Base-by-base conservation (phyloP, 257 asterid species). In the Jacaranda mimosifolia region DNA sequence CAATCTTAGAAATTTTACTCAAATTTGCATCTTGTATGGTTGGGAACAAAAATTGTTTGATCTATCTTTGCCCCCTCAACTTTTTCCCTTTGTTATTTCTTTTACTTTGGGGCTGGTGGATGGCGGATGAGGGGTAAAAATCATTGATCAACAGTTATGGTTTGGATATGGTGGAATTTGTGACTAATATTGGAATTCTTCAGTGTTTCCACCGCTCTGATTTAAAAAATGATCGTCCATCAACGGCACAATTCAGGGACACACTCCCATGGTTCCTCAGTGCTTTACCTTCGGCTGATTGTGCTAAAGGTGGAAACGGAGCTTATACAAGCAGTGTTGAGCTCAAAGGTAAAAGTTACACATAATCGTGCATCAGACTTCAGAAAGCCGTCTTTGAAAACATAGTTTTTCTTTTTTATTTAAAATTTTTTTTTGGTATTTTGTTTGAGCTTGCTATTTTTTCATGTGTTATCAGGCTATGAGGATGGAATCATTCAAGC, bases 221-320 rank as follows among this genome's bases (percentile, higher is more conserved):
- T 76, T 86, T 95, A 65, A 91, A 82, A 82, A 93, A 89, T 52
- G 94, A 80, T 56, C 98, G 99, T 36, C 99, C 99, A 45, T 84
- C 96, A 13, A 90, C 97, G 15, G 53, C 83, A 72, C 99, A 95
- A 76, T 95, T 95, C 85, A 80, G 70, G 83, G 97, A 91, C 63
- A 95, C 90, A 83, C 96, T 95, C 69, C 99, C 99, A 0, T 95
- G 99, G 99, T 95, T 95, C 83, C 94, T 95, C 70, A 85, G 78
- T 80, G 98, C 98, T 57, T 88, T 93, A 77, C 99, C 99, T 70
- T 95, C 99, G 64, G 91, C 90, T 80, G 97, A 95, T 79, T 95
- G 99, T 82, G 97, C 99, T 7, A 95, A 95, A 86, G 99, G 96
- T 59, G 99, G 99, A 80, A 92, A 89, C 56, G 99, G 99, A 77